Evolutionary conservation across 176 grass and related monocot genomes (phyloP).

Genomic region (Oryza glaberrima): DNA sequence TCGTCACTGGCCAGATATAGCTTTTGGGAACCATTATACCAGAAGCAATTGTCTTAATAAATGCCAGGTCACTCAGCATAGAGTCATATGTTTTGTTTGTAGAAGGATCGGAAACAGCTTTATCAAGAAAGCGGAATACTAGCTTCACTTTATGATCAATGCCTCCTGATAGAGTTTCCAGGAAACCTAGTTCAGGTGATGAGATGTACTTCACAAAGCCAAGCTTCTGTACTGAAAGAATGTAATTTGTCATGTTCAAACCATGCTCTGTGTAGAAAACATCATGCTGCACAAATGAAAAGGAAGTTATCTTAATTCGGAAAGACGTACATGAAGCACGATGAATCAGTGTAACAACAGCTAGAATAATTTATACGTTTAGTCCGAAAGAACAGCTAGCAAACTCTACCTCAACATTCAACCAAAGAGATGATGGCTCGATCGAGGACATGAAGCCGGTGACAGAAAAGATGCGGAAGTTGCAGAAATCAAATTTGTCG

Average conservation of each 20-base stretch:
- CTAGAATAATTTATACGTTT: background rate
- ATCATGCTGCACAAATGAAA: conserved; percentile 53
- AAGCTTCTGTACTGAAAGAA: conserved; percentile 16
- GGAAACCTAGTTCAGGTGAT: conserved; percentile 75
- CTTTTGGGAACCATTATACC: conserved; percentile 83
- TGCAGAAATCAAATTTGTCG: background rate
- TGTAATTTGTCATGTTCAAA: conserved; percentile 57
- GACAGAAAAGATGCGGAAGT: conserved; percentile 43
- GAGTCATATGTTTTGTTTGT: conserved; percentile 62
- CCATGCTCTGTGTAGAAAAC: conserved; percentile 60
- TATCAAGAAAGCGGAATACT: conserved; percentile 62
- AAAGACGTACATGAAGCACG: background rate
- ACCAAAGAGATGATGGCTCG: conserved; percentile 55
- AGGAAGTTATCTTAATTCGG: background rate
- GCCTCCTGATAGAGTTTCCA: conserved; percentile 51
- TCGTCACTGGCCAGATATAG: conserved; percentile 72
- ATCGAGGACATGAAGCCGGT: conserved; percentile 11
- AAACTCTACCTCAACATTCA: conserved; percentile 79
- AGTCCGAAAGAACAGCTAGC: background rate
- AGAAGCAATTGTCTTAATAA: conserved; percentile 63
- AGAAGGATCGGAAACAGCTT: conserved; percentile 52
- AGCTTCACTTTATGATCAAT: conserved; percentile 60
- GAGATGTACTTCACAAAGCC: conserved; percentile 64
- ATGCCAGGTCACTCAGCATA: conserved; percentile 62
- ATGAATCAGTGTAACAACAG: background rate